Evolutionary conservation across 371 early-diverging fungal genomes (phyloP), one percentile per base, ranked within the genome.

Genomic region (Zychaea mexicana): DNA sequence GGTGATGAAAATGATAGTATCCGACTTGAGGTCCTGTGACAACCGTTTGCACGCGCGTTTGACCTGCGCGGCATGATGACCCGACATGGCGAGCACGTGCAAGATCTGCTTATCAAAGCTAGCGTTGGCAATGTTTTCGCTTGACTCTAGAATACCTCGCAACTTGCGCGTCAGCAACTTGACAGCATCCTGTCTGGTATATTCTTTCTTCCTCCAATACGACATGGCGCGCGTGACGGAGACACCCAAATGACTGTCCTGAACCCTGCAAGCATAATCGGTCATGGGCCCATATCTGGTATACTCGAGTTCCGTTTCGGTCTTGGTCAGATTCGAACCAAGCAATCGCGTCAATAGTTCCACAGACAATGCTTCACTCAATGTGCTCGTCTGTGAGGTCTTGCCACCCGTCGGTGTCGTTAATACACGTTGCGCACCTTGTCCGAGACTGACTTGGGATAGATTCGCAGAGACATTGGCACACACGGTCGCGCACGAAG

Each of bases 161-260:
- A 86, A 52, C 60, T 86, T 86, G 62, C 77, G 79, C 28, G 60
- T 61, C 8, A 86, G 52, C n/a, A 84, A 60, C 22, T 69, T 66
- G 0, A 62, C 61, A 3, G 83, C 82, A 57, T 84, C 82, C 19
- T 69, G 33, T 42, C 60, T 64, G 0, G 74, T 78, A 57, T 73
- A 83, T 0, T 65, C 60, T 15, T 42, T 42, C 4, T n/a, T 19
- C 9, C 82, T 68, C 28, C 69, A 60, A 61, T 65, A 79, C 0
- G 81, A 73, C 64, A 79, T 74, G 1, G 86, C 84, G 1, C 86
- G 68, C 0, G 86, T 86, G 28, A 86, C 86, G 8, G 84, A 83
- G 5, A 86, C 84, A 21, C 81, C 84, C 3, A 83, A 31, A 19
- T 60, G 12, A 6, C 39, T 31, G n/a, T 26, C 28, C 24, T 32